Evolutionary conservation across 768 basidiomycete genomes (phyloP).

Genomic region (Exidia glandulosa): DNA sequence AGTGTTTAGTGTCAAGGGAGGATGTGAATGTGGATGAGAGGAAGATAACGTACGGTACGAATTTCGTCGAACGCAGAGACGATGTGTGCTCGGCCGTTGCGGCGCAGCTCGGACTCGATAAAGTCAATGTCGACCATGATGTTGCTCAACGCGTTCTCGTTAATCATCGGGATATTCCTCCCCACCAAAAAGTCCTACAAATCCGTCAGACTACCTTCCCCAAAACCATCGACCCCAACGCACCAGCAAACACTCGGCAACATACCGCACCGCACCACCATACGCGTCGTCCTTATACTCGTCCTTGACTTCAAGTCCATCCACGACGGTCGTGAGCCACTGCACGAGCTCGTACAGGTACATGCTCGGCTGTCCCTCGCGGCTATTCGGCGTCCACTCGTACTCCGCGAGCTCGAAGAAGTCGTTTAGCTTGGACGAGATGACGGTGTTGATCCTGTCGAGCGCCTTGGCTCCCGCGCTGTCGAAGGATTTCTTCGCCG

Average conservation of each 20-base stretch:
- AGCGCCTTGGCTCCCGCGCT: conserved; percentile 57
- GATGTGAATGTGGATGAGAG: background rate
- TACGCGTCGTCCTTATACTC: conserved; percentile 84
- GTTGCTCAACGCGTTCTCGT: conserved; percentile 83
- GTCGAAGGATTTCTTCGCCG: conserved; percentile 53
- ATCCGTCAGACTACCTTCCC: background rate
- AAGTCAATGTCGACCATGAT: conserved; percentile 80
- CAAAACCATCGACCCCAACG: conserved; percentile 13
- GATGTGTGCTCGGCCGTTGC: conserved; percentile 62
- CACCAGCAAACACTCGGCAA: conserved; percentile 83
- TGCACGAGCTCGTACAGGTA: conserved; percentile 92
- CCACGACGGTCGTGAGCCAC: conserved; percentile 94
- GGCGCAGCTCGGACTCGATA: conserved; percentile 74
- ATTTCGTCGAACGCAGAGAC: conserved; percentile 68
- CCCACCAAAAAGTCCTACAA: conserved; percentile 67
- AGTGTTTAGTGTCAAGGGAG: conserved; percentile 11
- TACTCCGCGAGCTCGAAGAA: conserved; percentile 95
- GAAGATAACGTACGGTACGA: conserved; percentile 44
- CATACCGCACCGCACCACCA: conserved; percentile 75
- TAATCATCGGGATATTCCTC: conserved; percentile 63
- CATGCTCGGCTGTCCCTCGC: conserved; percentile 75
- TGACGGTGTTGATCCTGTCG: conserved; percentile 66
- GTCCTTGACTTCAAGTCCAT: conserved; percentile 76
- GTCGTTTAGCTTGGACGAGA: conserved; percentile 85
- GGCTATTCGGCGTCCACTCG: conserved; percentile 72